Evolutionary conservation across 78 protist species (phyloP).

Genomic region (Dictyostelium capitatum): DNA sequence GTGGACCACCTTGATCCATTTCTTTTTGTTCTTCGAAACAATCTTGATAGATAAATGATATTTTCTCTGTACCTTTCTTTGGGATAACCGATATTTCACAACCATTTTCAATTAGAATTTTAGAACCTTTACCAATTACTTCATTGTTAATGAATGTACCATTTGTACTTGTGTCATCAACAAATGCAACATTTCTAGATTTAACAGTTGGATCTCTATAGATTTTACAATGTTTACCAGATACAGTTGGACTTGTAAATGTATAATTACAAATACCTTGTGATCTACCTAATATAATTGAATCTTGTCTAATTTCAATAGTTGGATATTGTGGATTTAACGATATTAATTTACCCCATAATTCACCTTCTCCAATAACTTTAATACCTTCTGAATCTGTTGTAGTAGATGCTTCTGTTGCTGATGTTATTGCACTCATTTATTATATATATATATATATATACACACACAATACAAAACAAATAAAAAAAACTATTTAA

Average conservation of each 20-base stretch:
- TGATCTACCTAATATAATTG: slow-evolving; percentile 46
- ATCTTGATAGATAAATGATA: slow-evolving; percentile 70
- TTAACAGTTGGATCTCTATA: slow-evolving; percentile 55
- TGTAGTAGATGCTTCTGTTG: too few relatives aligned
- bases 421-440: too few relatives aligned
- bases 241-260: slow-evolving; percentile 31
- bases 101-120: slow-evolving; percentile 72
- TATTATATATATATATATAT: too few relatives aligned
- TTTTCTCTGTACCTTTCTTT: slow-evolving; percentile 46
- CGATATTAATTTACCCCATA: slow-evolving; percentile 68
- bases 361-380: slow-evolving; percentile 43
- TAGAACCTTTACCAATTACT: slow-evolving; percentile 52
- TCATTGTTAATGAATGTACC: slow-evolving; percentile 80
- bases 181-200: slow-evolving; percentile 42
- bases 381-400: not conserved
- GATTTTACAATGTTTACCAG: slow-evolving; percentile 66
- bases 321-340: slow-evolving; percentile 63
- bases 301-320: slow-evolving; percentile 40
- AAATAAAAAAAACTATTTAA: too few relatives aligned
- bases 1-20: slow-evolving; percentile 85
- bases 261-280: slow-evolving; percentile 9
- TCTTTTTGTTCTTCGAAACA: slow-evolving; percentile 71
- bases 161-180: slow-evolving; percentile 66
- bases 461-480: too few relatives aligned
- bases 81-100: slow-evolving; percentile 68